Conservation (phyloP, 1,139 yeast genomes). For the Nakaseomyces delphensis region DNA sequence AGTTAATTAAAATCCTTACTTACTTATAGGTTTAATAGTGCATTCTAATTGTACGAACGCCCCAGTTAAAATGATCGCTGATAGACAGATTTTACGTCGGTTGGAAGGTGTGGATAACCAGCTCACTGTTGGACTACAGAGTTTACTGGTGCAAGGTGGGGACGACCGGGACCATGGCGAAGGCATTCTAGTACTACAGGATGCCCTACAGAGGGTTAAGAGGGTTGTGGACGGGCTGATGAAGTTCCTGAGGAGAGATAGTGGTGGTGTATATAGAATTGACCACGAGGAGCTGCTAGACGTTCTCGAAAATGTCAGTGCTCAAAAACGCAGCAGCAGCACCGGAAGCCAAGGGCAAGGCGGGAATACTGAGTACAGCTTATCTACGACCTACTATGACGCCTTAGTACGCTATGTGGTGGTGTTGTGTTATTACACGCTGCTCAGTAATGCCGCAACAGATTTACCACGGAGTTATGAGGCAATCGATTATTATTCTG, state of each 20-base stretch:
- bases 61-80: constrained; percentile 1
- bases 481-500: constrained; percentile 17
- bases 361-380: background rate
- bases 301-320: background rate
- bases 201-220: constrained; percentile 10
- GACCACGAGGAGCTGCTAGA: background rate
- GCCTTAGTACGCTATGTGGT: constrained; percentile 14
- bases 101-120: constrained; percentile 1
- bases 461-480: constrained; percentile 16
- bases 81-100: background rate
- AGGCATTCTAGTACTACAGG: constrained; percentile 6
- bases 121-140: background rate
- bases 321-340: too few species aligned
- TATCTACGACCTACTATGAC: background rate
- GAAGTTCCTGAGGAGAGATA: background rate
- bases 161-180: background rate
- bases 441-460: constrained; percentile 15
- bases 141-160: background rate
- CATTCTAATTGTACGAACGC: too few species aligned
- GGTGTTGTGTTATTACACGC: constrained; percentile 19
- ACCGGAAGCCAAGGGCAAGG: too few species aligned
- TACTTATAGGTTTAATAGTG: too few species aligned
- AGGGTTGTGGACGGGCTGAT: constrained; percentile 6
- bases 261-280: background rate
- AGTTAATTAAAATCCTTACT: too few species aligned